Evolutionary conservation across 1,284 basidiomycete genomes (phyloP), one percentile per base, ranked within the genome.

Genomic region (Fistulina hepatica): DNA sequence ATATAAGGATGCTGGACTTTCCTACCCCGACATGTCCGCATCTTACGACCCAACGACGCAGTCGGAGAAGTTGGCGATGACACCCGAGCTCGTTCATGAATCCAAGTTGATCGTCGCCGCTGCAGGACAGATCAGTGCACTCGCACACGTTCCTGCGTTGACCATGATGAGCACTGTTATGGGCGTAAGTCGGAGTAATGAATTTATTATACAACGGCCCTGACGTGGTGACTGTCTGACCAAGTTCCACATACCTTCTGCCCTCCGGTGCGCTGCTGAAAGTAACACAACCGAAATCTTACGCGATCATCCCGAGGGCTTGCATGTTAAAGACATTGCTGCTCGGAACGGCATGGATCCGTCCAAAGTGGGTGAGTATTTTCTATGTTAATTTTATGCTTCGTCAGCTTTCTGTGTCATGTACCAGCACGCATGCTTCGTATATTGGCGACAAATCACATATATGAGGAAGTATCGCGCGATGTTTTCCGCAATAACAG

Each of bases 401-500:
- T 6, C 5, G 6, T 15, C 25, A 6, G 25, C 25, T n/a, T n/a
- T 12, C 25, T 27, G 25, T 12, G 12, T 12, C 25, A 11, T 3
- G 12, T 15, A 15, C 3, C 20, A 66, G 65, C 49, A 13, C 61
- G 63, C 3, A 46, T 61, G 37, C 45, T 69, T 2, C 57, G 67
- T 19, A 47, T 56, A 12, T 52, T 68, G 3, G 60, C 62, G 0
- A 60, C 59, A 0, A 52, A 62, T 40, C 59, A 69, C 41, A 53
- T 69, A 28, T 69, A 63, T 40, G 41, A 40, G 4, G 67, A 71
- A 44, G 45, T 66, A 1, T 34, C 41, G 5, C 65, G 64, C 2
- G 56, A 68, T 39, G 55, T 64, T 0, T 70, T 69, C 41, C 50
- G 56, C 0, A 60, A 65, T 43, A 70, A 58, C 20, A 59, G 64